Conservation (phyloP, 192 early-diverging fungal species). For the Linnemannia zychae region DNA sequence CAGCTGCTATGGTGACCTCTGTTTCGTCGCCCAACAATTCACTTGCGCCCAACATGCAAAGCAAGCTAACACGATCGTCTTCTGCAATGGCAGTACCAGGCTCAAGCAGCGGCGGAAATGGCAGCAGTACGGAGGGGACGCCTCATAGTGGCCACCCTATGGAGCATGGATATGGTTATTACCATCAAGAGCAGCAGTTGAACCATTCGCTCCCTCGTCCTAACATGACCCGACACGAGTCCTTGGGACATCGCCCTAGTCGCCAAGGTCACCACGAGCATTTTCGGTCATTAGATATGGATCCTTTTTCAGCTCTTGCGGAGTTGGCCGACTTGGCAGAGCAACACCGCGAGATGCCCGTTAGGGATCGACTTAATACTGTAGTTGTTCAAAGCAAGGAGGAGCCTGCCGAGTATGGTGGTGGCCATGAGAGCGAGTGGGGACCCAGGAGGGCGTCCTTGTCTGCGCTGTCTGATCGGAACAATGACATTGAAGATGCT, state of each 20-base stretch:
- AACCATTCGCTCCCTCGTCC: conserved; percentile 46
- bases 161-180: conserved; percentile 24
- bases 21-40: conserved; percentile 15
- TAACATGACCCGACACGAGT: conserved; percentile 32
- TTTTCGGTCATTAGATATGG: conserved; percentile 19
- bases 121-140: background rate
- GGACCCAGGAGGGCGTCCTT: background rate
- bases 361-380: conserved; percentile 1
- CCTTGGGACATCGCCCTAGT: conserved; percentile 18
- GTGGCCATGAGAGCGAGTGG: background rate
- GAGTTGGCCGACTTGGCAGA: conserved; percentile 48
- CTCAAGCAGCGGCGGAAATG: background rate
- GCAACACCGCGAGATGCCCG: conserved; percentile 32
- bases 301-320: conserved; percentile 45
- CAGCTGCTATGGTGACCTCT: background rate
- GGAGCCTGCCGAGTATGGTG: background rate
- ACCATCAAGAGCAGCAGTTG: conserved; percentile 42
- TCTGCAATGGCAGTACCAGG: conserved; percentile 10
- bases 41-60: conserved; percentile 4
- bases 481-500: conserved; percentile 16
- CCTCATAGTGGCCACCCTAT: background rate
- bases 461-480: background rate
- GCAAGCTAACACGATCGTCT: conserved; percentile 22
- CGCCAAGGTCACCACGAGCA: conserved; percentile 9
- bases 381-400: conserved; percentile 30